Percentiles rank a stretch among this genome's conserved stretches.
These are phyloP conservation scores for Hymenoscyphus repandus DNA, from an alignment of 2,329 filamentous ascomycete genomes.

Conservation along the genomic window DNA sequence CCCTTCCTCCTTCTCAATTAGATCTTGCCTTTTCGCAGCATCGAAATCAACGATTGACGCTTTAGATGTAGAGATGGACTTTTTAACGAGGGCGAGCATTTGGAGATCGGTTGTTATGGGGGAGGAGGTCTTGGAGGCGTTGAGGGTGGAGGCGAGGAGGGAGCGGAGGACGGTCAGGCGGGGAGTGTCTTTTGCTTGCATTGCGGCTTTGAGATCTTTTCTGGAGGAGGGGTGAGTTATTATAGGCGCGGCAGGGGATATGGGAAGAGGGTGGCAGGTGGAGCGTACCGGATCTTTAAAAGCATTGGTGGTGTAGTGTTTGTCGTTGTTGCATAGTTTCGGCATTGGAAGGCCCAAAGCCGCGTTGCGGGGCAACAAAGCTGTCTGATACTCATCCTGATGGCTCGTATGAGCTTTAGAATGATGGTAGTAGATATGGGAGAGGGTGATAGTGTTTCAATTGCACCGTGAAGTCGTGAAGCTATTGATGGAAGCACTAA, in stretches of 20 bases:
- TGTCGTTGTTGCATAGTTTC: constrained; percentile 25
- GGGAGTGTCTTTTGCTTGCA: constrained; percentile 58
- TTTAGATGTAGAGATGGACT: constrained; percentile 51
- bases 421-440: too few species aligned
- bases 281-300: constrained; percentile 32
- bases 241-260: too few species aligned
- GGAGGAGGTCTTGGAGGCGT: constrained; percentile 65
- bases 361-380: too few species aligned
- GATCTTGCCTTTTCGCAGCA: constrained; percentile 57
- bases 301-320: constrained; percentile 31
- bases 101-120: constrained; percentile 68
- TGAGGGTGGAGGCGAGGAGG: constrained; percentile 65
- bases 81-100: constrained; percentile 62
- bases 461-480: too few species aligned
- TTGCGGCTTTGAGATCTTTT: constrained; percentile 57
- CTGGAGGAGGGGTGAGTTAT: constrained; percentile 18
- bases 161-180: constrained; percentile 64
- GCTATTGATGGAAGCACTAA: too few species aligned
- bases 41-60: constrained; percentile 61
- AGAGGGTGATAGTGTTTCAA: too few species aligned
- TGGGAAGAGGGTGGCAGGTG: neutral
- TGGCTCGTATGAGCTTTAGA: too few species aligned
- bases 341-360: neutral
- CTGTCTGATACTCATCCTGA: too few species aligned
- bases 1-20: constrained; percentile 63